A percentile compares a stretch with the other conserved stretches of the same genome.
phyloP scores from a whole-genome alignment of 2,329 filamentous ascomycete species.

The Cryphonectria nitschkei region DNA sequence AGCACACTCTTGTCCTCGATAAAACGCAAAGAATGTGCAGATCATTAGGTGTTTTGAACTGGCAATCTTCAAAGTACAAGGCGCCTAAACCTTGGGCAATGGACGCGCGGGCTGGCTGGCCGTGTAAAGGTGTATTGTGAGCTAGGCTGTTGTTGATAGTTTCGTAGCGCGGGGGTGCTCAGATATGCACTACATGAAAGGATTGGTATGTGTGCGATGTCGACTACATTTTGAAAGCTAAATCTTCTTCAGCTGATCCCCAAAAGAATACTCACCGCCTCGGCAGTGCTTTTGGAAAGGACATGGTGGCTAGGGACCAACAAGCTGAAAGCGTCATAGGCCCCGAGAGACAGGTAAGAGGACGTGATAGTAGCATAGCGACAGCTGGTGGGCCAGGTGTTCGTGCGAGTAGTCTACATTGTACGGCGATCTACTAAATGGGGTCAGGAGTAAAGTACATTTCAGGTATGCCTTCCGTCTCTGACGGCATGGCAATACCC shows the following conservation, averaged over 20 bases:
- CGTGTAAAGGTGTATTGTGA: background rate
- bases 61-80: background rate
- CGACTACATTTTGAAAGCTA: background rate
- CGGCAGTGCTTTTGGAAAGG: background rate
- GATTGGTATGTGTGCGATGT: background rate
- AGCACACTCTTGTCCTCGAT: background rate
- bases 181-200: conserved; percentile 3
- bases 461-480: background rate
- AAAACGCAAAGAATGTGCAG: background rate
- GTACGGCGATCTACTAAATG: background rate
- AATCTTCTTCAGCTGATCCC: background rate
- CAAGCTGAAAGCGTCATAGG: background rate
- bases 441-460: background rate
- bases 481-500: background rate
- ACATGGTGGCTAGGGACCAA: background rate
- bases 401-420: background rate
- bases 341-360: background rate
- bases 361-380: background rate
- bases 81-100: background rate
- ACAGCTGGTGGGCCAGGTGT: background rate
- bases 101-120: background rate
- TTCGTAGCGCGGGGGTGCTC: background rate
- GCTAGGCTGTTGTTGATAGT: background rate
- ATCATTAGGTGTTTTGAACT: background rate
- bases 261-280: background rate